Percentiles rank a stretch among this genome's conserved stretches.
phyloP scores from a whole-genome alignment of 352 stramenopile species.

The Phytophthora pseudosyringae region DNA sequence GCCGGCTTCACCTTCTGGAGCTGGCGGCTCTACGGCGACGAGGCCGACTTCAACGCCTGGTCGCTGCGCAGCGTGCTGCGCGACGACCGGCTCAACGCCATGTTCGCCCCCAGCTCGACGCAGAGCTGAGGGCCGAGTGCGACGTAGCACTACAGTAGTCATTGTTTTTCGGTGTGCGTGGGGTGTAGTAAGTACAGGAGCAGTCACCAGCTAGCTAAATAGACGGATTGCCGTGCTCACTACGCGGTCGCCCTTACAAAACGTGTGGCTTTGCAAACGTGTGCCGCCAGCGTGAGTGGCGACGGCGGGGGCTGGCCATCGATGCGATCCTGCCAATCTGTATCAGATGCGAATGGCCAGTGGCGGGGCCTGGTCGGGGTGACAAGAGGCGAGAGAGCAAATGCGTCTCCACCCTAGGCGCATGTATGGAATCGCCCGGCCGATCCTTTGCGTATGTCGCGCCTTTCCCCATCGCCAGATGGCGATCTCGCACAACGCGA shows the following conservation, averaged over 20 bases:
- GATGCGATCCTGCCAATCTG: slow-evolving; percentile 6
- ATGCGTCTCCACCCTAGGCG: neutral
- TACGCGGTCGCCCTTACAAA: neutral
- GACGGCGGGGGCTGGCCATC: neutral
- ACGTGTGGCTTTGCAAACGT: neutral
- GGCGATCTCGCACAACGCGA: neutral
- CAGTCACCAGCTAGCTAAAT: slow-evolving; percentile 6
- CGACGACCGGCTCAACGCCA: slow-evolving; percentile 39
- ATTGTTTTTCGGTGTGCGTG: slow-evolving; percentile 14
- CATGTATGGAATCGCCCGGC: neutral
- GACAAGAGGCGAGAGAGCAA: slow-evolving; percentile 2
- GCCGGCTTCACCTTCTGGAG: slow-evolving; percentile 79
- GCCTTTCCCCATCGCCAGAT: slow-evolving; percentile 15
- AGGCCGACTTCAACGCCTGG: slow-evolving; percentile 65
- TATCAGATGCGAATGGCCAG: neutral
- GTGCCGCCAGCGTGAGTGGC: neutral
- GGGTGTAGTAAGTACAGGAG: neutral
- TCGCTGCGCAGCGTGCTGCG: slow-evolving; percentile 68
- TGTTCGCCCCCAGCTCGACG: slow-evolving; percentile 24
- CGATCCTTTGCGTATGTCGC: neutral
- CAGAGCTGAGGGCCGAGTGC: slow-evolving; percentile 13
- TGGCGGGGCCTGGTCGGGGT: slow-evolving; percentile 7
- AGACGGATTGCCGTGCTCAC: neutral
- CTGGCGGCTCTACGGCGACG: slow-evolving; percentile 69
- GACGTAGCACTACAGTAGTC: slow-evolving; percentile 6